These are phyloP conservation scores for Leishmania martiniquensis DNA, from an alignment of 208 protist species.

Conservation along the genomic window DNA sequence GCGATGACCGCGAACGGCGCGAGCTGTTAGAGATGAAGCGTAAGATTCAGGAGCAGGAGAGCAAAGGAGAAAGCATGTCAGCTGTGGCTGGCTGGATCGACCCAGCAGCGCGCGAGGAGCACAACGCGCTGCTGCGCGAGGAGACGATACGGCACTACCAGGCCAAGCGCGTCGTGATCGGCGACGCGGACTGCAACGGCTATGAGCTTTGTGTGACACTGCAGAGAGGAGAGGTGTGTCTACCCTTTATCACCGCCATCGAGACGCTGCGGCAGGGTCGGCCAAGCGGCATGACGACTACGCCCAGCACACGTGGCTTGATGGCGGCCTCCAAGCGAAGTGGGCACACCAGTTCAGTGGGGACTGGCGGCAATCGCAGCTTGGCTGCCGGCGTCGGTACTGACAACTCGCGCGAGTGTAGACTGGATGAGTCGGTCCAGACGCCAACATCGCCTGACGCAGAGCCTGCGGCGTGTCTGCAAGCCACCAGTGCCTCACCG, in stretches of 20 bases:
- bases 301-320: slow-evolving; percentile 14
- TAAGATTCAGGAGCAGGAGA: slow-evolving; percentile 77
- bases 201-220: slow-evolving; percentile 61
- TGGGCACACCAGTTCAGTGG: background rate
- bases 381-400: slow-evolving; percentile 9
- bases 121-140: slow-evolving; percentile 72
- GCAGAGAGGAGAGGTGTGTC: slow-evolving; percentile 40
- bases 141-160: slow-evolving; percentile 74
- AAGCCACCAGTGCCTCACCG: background rate
- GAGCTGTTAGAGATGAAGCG: slow-evolving; percentile 88
- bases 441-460: background rate
- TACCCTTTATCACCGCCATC: slow-evolving; percentile 40
- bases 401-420: slow-evolving; percentile 23
- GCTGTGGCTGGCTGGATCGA: slow-evolving; percentile 43
- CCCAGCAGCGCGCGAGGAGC: slow-evolving; percentile 59
- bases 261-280: slow-evolving; percentile 29
- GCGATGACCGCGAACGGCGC: slow-evolving; percentile 76
- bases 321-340: slow-evolving; percentile 7
- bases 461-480: background rate
- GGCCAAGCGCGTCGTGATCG: slow-evolving; percentile 66
- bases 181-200: slow-evolving; percentile 54
- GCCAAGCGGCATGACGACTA: slow-evolving; percentile 4
- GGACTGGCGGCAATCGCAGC: slow-evolving; percentile 9
- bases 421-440: slow-evolving; percentile 19
- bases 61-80: slow-evolving; percentile 45